A percentile compares a stretch with the other conserved stretches of the same genome.
Conservation (phyloP, 768 basidiomycete species). For the Obba rivulosa region DNA sequence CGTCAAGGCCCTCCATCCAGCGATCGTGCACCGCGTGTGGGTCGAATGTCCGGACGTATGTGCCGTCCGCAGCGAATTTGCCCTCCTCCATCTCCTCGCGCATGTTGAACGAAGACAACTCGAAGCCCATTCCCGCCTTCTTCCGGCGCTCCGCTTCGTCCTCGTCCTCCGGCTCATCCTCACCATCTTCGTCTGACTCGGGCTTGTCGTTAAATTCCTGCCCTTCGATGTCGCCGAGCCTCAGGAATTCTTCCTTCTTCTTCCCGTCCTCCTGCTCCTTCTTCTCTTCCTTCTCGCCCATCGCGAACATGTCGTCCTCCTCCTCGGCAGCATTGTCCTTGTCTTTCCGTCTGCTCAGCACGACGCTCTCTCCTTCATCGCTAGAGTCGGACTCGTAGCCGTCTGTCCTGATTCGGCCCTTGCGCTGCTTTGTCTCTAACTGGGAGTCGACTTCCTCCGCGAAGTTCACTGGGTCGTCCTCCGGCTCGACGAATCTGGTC, state of each 20-base stretch:
- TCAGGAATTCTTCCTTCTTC: constrained; percentile 70
- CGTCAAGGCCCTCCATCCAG: constrained; percentile 92
- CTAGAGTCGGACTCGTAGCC: constrained; percentile 94
- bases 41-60: constrained; percentile 80
- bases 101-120: constrained; percentile 97
- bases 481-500: constrained; percentile 73
- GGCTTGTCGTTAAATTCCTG: constrained; percentile 74
- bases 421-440: constrained; percentile 61
- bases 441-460: constrained; percentile 73
- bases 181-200: constrained; percentile 38
- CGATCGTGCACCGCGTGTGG: constrained; percentile 88
- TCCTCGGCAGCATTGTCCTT: constrained; percentile 41
- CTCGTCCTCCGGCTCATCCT: constrained; percentile 57
- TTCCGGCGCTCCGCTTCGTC: constrained; percentile 70
- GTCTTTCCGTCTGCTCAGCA: constrained; percentile 58
- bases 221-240: constrained; percentile 93
- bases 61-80: constrained; percentile 92
- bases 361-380: constrained; percentile 93
- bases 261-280: constrained; percentile 34
- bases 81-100: constrained; percentile 98
- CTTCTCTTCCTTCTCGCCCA: constrained; percentile 54
- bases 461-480: constrained; percentile 71
- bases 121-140: constrained; percentile 89
- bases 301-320: constrained; percentile 77
- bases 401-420: constrained; percentile 74